Percentiles rank a stretch among this genome's conserved stretches.
Conservation (phyloP, 1,284 basidiomycete species). For the Cutaneotrichosporon cyanovorans region DNA sequence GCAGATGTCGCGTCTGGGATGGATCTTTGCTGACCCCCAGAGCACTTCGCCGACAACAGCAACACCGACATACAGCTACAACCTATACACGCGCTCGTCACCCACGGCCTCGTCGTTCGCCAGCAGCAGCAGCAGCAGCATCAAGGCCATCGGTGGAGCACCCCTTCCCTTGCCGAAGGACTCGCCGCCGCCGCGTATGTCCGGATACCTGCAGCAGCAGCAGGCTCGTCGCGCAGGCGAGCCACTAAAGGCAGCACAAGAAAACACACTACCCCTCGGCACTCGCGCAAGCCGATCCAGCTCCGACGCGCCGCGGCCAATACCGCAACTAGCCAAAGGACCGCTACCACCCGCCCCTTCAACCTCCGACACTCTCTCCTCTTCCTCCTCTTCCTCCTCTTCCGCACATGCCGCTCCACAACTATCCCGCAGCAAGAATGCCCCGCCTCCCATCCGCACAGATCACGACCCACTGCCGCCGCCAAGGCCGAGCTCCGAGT, state of each 20-base stretch:
- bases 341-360: slow-evolving; percentile 7
- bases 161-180: not conserved
- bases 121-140: too few relatives aligned
- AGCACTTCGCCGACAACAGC: not conserved
- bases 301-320: not conserved
- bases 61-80: slow-evolving; percentile 4
- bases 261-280: too few relatives aligned
- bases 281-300: too few relatives aligned
- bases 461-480: slow-evolving; percentile 3
- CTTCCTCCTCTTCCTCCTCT: not conserved
- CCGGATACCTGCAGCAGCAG: too few relatives aligned
- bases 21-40: not conserved
- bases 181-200: not conserved
- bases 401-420: not conserved
- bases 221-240: too few relatives aligned
- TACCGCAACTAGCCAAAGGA: slow-evolving; percentile 11
- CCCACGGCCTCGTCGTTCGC: not conserved
- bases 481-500: slow-evolving; percentile 23
- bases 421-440: slow-evolving; percentile 4
- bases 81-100: slow-evolving; percentile 2
- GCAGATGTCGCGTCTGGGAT: too few relatives aligned
- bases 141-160: too few relatives aligned
- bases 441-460: slow-evolving; percentile 12
- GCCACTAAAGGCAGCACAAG: too few relatives aligned
- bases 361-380: not conserved